Percentiles rank a stretch among this genome's conserved stretches.
These are phyloP conservation scores for Kodamaea alishanica DNA, from an alignment of 1,139 yeast genomes.

Conservation along the genomic window DNA sequence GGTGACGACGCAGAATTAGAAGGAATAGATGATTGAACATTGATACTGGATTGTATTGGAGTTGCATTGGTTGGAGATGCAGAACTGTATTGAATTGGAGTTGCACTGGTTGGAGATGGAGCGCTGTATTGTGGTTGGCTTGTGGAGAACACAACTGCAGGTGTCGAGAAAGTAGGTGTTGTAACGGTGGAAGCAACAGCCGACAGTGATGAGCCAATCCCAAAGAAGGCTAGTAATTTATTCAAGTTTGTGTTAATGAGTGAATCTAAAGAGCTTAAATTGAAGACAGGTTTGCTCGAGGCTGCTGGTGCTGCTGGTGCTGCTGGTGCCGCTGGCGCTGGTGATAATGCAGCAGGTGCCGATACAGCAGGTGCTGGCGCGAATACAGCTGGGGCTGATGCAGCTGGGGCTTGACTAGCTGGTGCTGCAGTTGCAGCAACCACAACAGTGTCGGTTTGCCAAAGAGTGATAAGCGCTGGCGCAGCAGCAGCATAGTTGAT, in stretches of 20 bases:
- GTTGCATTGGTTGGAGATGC: slow-evolving; percentile 1
- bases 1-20: slow-evolving; percentile 4
- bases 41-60: neutral
- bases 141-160: neutral
- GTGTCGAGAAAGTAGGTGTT: neutral
- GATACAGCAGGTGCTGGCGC: slow-evolving; percentile 5
- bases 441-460: slow-evolving; percentile 24
- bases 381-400: slow-evolving; percentile 10
- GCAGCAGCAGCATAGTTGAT: slow-evolving; percentile 11
- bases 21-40: slow-evolving; percentile 1
- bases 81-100: neutral
- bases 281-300: slow-evolving; percentile 3
- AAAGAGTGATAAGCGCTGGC: slow-evolving; percentile 27
- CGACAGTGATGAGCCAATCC: slow-evolving; percentile 5
- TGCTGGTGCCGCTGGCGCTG: slow-evolving; percentile 10
- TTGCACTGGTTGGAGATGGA: slow-evolving; percentile 1
- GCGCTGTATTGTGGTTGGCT: neutral
- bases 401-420: slow-evolving; percentile 8
- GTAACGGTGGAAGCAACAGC: slow-evolving; percentile 1
- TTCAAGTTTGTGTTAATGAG: slow-evolving; percentile 9
- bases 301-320: slow-evolving; percentile 11
- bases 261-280: slow-evolving; percentile 9
- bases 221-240: slow-evolving; percentile 14
- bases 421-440: slow-evolving; percentile 13
- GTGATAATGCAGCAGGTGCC: neutral